phyloP scores from a whole-genome alignment of 2,329 filamentous ascomycete species.

The Beauveria bassiana region DNA sequence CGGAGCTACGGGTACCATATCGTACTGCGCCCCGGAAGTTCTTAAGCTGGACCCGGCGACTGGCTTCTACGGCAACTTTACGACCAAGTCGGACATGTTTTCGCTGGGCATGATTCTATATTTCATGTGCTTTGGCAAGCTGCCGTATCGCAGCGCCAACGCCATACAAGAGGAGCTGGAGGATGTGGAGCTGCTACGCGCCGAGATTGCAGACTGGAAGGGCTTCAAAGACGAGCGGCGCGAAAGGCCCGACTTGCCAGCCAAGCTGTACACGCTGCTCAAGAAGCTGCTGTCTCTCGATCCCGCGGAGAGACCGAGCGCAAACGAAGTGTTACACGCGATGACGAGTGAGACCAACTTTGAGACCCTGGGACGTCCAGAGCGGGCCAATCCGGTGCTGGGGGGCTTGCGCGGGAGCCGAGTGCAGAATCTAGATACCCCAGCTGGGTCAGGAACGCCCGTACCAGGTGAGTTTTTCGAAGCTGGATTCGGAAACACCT shows the following conservation, averaged over 20 bases:
- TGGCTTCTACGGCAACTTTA: slow-evolving; percentile 84
- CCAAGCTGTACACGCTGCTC: slow-evolving; percentile 77
- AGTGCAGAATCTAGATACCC: slow-evolving; percentile 50
- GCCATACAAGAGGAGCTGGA: slow-evolving; percentile 84
- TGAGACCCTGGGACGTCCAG: slow-evolving; percentile 32
- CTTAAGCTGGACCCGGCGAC: slow-evolving; percentile 56
- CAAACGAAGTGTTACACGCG: slow-evolving; percentile 73
- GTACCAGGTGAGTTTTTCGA: slow-evolving; percentile 30
- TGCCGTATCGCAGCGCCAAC: slow-evolving; percentile 82
- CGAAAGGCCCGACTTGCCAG: slow-evolving; percentile 72
- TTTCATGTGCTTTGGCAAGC: slow-evolving; percentile 88
- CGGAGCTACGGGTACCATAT: slow-evolving; percentile 91
- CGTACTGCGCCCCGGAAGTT: slow-evolving; percentile 95
- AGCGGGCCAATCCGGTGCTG: slow-evolving; percentile 29
- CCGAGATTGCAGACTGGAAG: slow-evolving; percentile 79
- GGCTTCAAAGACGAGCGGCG: slow-evolving; percentile 75
- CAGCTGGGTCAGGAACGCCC: slow-evolving; percentile 41
- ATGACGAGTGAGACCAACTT: slow-evolving; percentile 60
- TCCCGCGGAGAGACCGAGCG: slow-evolving; percentile 69
- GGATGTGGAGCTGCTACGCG: slow-evolving; percentile 75
- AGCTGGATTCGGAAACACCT: background rate
- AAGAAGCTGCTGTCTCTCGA: slow-evolving; percentile 73
- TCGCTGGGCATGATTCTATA: slow-evolving; percentile 97
- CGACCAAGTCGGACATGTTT: slow-evolving; percentile 96
- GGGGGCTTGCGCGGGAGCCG: slow-evolving; percentile 34